Percentiles rank a stretch among this genome's conserved stretches.
Conservation (phyloP, 306 rosid species). For the Quercus suber region DNA sequence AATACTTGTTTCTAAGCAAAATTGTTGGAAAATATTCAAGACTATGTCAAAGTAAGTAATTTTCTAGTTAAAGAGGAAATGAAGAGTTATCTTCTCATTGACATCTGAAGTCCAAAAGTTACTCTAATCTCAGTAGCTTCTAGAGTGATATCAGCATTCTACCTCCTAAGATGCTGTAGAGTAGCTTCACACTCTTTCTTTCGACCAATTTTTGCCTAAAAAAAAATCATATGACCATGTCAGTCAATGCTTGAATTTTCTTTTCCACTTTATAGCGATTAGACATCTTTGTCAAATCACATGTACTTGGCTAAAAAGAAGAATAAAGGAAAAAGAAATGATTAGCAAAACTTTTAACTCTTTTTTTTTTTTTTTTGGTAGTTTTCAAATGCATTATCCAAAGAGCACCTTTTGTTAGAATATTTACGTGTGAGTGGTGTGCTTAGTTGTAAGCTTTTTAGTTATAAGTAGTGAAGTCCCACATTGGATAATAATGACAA, state of each 20-base stretch:
- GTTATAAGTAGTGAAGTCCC: too few species aligned
- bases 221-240: slow-evolving; percentile 6
- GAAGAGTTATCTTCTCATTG: not conserved
- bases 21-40: not conserved
- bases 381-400: not conserved
- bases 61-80: slow-evolving; percentile 1
- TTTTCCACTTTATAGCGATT: not conserved
- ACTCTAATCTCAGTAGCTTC: slow-evolving; percentile 81
- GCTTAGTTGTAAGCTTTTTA: too few species aligned
- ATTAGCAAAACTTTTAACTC: not conserved
- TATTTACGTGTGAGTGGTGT: too few species aligned
- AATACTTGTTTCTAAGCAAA: not conserved
- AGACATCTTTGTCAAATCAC: not conserved
- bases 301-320: not conserved
- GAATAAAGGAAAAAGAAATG: not conserved
- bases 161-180: slow-evolving; percentile 67
- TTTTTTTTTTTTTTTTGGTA: too few species aligned
- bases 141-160: slow-evolving; percentile 45
- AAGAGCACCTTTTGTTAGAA: not conserved
- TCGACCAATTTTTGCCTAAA: slow-evolving; percentile 64
- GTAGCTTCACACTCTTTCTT: slow-evolving; percentile 52
- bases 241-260: not conserved
- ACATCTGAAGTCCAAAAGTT: slow-evolving; percentile 6
- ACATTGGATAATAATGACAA: too few species aligned
- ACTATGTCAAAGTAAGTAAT: not conserved